phyloP scores from a whole-genome alignment of 192 early-diverging fungal species.

The Umbelopsis vinacea region DNA sequence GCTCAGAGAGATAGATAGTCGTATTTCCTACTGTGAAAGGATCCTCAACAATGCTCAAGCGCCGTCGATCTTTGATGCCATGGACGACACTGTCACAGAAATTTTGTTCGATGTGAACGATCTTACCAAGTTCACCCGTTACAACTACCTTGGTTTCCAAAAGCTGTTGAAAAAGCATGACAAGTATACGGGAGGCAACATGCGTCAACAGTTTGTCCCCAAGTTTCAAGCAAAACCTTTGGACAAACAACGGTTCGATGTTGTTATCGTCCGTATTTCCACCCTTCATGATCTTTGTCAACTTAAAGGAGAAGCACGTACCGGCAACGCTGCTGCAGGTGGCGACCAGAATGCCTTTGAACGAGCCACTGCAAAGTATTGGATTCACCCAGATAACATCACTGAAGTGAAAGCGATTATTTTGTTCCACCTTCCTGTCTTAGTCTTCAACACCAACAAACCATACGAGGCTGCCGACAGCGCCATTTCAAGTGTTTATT shows the following conservation, averaged over 20 bases:
- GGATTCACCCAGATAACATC: slow-evolving; percentile 91
- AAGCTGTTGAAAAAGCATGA: slow-evolving; percentile 93
- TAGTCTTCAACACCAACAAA: slow-evolving; percentile 57
- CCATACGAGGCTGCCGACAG: slow-evolving; percentile 64
- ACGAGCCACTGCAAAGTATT: slow-evolving; percentile 57
- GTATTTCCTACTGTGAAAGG: slow-evolving; percentile 70
- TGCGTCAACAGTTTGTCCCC: slow-evolving; percentile 31
- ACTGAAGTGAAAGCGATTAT: slow-evolving; percentile 86
- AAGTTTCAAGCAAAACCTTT: slow-evolving; percentile 57
- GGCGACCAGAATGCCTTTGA: slow-evolving; percentile 59
- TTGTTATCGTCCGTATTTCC: slow-evolving; percentile 80
- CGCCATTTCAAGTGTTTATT: slow-evolving; percentile 85
- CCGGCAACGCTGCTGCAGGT: slow-evolving; percentile 25
- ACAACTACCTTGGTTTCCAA: slow-evolving; percentile 84
- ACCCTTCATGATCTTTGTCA: slow-evolving; percentile 71
- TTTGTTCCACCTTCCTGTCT: slow-evolving; percentile 83
- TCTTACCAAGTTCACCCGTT: slow-evolving; percentile 40
- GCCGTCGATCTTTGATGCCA: slow-evolving; percentile 34
- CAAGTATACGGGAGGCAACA: slow-evolving; percentile 69
- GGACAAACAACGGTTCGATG: slow-evolving; percentile 82
- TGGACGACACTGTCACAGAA: slow-evolving; percentile 42
- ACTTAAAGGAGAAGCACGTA: slow-evolving; percentile 32
- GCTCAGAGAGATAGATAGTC: slow-evolving; percentile 74
- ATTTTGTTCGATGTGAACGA: slow-evolving; percentile 41
- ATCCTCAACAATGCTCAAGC: slow-evolving; percentile 44